Conservation (phyloP, 148 eudicot species). For the Tetragonia tetragonoides region DNA sequence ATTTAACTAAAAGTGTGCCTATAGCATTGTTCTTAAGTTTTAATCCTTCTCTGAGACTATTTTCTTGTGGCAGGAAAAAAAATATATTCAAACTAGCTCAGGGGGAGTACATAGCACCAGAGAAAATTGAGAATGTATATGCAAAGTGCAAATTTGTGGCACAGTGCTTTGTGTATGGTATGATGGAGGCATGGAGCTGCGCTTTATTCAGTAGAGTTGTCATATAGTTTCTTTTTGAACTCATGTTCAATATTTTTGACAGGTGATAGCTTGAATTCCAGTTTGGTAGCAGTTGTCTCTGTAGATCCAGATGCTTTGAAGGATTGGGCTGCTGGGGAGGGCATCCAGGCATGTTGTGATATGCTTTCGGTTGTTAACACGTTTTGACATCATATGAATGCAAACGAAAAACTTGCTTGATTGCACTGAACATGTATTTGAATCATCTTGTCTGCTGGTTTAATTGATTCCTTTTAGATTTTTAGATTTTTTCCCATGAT, state of each 20-base stretch:
- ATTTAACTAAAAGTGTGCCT: neutral
- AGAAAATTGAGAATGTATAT: constrained; percentile 88
- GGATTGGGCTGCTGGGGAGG: constrained; percentile 71
- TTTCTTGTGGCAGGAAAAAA: constrained; percentile 63
- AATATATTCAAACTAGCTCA: constrained; percentile 94
- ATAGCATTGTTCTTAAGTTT: neutral
- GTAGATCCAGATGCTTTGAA: constrained; percentile 69
- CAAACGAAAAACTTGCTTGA: neutral
- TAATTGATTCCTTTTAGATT: neutral
- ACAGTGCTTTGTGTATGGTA: constrained; percentile 85
- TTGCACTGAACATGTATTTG: neutral
- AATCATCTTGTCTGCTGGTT: neutral
- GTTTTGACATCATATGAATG: neutral
- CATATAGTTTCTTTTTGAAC: neutral
- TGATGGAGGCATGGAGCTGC: constrained; percentile 12
- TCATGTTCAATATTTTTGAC: constrained; percentile 20
- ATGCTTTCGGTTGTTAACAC: neutral
- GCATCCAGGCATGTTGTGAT: constrained; percentile 56
- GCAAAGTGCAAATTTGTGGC: constrained; percentile 80
- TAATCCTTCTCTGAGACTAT: constrained; percentile 1
- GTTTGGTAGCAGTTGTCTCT: constrained; percentile 67
- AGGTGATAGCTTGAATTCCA: constrained; percentile 93
- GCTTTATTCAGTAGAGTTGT: neutral
- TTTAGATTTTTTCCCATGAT: neutral
- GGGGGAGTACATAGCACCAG: constrained; percentile 92